Percentiles rank a stretch among this genome's conserved stretches.
Conservation (phyloP, 176 grass and related monocot species). For the Musa beccarii region DNA sequence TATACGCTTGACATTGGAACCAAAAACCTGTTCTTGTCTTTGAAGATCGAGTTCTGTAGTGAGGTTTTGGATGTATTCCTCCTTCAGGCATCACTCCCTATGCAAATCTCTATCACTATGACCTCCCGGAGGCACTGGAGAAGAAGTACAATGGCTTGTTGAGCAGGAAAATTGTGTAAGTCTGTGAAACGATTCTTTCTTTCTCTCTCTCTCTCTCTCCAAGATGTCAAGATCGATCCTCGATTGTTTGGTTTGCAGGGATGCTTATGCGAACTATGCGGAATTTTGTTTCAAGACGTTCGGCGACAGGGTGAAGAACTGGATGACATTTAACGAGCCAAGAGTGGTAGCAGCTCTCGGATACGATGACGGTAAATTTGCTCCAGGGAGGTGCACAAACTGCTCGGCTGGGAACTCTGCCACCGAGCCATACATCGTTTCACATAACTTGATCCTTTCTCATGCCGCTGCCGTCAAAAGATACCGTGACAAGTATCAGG, state of each 20-base stretch:
- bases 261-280: conserved; percentile 57
- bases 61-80: not conserved
- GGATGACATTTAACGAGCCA: conserved; percentile 93
- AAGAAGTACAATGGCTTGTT: conserved; percentile 69
- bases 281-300: conserved; percentile 79
- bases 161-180: conserved; percentile 73
- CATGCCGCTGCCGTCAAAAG: conserved; percentile 62
- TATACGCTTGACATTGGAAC: not conserved
- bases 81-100: conserved; percentile 57
- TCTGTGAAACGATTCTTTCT: not conserved
- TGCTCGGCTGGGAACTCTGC: conserved; percentile 64
- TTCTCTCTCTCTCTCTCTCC: not conserved
- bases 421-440: conserved; percentile 61
- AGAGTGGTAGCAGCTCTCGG: conserved; percentile 69
- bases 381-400: conserved; percentile 61
- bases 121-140: conserved; percentile 75
- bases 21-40: not conserved
- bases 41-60: too few relatives aligned
- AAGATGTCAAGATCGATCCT: not conserved
- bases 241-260: conserved; percentile 23
- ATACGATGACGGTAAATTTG: conserved; percentile 63
- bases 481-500: conserved; percentile 82
- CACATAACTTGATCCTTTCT: conserved; percentile 77
- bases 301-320: conserved; percentile 79
- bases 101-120: conserved; percentile 94